Conservation (phyloP, 1,284 basidiomycete genomes). For the Tremellales sp. region DNA sequence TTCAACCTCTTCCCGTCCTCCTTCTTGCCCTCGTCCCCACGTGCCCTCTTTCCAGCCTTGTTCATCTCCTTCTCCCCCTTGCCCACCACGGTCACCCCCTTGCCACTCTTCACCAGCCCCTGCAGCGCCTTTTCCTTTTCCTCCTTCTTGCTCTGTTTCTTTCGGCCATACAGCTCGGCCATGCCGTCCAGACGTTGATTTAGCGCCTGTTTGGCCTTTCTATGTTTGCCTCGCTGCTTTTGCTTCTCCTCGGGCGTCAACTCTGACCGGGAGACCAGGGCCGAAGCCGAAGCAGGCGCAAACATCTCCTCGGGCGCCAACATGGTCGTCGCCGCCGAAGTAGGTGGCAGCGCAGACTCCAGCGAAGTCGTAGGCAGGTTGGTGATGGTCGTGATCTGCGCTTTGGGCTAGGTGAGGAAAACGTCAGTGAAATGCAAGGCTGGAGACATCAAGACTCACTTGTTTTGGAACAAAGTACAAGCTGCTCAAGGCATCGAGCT, state of each 20-base stretch:
- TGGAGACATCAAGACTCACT: slow-evolving; percentile 54
- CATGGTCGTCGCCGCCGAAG: slow-evolving; percentile 69
- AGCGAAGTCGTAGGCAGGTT: slow-evolving; percentile 81
- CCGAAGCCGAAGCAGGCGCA: slow-evolving; percentile 55
- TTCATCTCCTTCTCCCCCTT: slow-evolving; percentile 55
- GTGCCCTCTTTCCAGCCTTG: slow-evolving; percentile 36
- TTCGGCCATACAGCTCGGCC: slow-evolving; percentile 61
- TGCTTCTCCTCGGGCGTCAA: slow-evolving; percentile 83
- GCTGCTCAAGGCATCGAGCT: slow-evolving; percentile 90
- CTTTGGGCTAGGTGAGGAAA: slow-evolving; percentile 67
- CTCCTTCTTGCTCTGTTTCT: slow-evolving; percentile 59
- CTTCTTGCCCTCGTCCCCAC: slow-evolving; percentile 14
- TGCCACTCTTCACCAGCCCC: slow-evolving; percentile 74
- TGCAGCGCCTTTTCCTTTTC: slow-evolving; percentile 77
- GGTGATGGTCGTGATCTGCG: slow-evolving; percentile 76
- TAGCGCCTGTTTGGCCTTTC: slow-evolving; percentile 69
- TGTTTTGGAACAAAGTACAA: slow-evolving; percentile 94
- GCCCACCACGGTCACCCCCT: slow-evolving; percentile 76
- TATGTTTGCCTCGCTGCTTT: slow-evolving; percentile 63
- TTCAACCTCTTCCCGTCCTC: slow-evolving; percentile 42
- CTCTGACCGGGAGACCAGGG: slow-evolving; percentile 66
- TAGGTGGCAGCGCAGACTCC: slow-evolving; percentile 86
- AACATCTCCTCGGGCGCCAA: slow-evolving; percentile 94
- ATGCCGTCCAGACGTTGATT: slow-evolving; percentile 66
- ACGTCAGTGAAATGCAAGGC: neutral